A percentile compares a stretch with the other conserved stretches of the same genome.
Evolutionary conservation across 169 alveolate species (phyloP).

Genomic region (Cystoisospora suis): DNA sequence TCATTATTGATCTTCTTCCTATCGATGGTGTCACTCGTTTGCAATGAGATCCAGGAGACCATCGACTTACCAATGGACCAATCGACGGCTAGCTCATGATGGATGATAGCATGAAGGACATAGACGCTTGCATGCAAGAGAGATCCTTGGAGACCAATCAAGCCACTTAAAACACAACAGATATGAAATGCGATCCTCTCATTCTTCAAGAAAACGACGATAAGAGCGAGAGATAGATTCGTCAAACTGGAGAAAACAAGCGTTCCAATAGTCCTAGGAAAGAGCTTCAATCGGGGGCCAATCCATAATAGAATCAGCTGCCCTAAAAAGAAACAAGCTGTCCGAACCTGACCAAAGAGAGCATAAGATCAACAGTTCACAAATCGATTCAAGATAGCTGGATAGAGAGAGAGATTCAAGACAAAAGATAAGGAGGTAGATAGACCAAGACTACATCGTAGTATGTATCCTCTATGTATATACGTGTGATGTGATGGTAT

Average conservation of each 20-base stretch:
- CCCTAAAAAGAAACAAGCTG: slow-evolving; percentile 37
- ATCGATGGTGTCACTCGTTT: too few relatives aligned
- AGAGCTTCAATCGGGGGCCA: neutral
- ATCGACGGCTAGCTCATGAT: neutral
- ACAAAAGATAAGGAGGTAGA: too few relatives aligned
- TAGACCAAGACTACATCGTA: too few relatives aligned
- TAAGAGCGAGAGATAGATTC: neutral
- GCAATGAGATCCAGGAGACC: too few relatives aligned
- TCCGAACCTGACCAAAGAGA: slow-evolving; percentile 34
- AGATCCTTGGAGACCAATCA: slow-evolving; percentile 21
- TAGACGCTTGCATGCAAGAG: slow-evolving; percentile 34
- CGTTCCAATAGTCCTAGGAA: slow-evolving; percentile 23
- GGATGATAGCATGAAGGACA: slow-evolving; percentile 31
- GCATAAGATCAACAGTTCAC: neutral
- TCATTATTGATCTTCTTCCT: too few relatives aligned
- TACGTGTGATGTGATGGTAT: too few relatives aligned
- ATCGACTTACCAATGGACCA: slow-evolving; percentile 31
- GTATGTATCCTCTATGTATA: too few relatives aligned
- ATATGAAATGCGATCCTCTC: neutral
- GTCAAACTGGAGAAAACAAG: slow-evolving; percentile 14
- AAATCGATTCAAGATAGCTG: too few relatives aligned
- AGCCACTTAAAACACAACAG: slow-evolving; percentile 14
- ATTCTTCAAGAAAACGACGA: neutral
- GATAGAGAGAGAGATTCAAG: too few relatives aligned
- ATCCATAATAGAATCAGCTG: slow-evolving; percentile 39